phyloP scores from a whole-genome alignment of 2,329 filamentous ascomycete genomes.

The Biscogniauxia sp. region DNA sequence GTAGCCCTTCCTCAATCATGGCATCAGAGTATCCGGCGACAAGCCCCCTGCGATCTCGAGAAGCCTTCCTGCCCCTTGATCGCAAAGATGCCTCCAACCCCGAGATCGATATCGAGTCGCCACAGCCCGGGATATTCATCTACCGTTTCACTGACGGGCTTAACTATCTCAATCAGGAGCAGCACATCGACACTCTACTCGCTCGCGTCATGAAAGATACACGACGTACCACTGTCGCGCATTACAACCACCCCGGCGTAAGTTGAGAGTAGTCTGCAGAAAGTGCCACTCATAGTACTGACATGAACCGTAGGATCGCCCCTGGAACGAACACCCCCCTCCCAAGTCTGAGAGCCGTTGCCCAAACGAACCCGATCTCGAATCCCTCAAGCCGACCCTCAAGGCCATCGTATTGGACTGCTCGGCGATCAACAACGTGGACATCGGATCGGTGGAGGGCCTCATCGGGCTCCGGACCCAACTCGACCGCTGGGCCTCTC shows the following conservation, averaged over 20 bases:
- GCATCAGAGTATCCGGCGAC: not conserved
- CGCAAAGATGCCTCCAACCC: constrained; percentile 46
- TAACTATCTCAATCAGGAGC: constrained; percentile 51
- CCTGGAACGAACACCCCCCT: constrained; percentile 55
- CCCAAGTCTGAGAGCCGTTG: constrained; percentile 30
- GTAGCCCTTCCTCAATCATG: constrained; percentile 7
- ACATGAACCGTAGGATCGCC: constrained; percentile 38
- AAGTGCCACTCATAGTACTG: not conserved
- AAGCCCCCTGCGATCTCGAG: not conserved
- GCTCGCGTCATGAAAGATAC: constrained; percentile 41
- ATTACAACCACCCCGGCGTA: constrained; percentile 32
- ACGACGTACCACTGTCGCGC: constrained; percentile 37
- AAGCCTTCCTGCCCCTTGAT: constrained; percentile 40
- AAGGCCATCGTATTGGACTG: constrained; percentile 58
- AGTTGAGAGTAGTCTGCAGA: constrained; percentile 1
- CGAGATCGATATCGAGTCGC: constrained; percentile 38
- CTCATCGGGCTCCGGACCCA: constrained; percentile 54
- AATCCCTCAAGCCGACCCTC: constrained; percentile 42
- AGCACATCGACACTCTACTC: constrained; percentile 43
- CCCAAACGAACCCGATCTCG: constrained; percentile 30
- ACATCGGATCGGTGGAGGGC: constrained; percentile 57
- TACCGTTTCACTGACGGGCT: constrained; percentile 52
- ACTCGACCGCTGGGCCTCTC: constrained; percentile 51
- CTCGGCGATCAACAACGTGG: constrained; percentile 54
- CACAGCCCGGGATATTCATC: constrained; percentile 49